Evolutionary conservation across 1,284 basidiomycete species (phyloP), one percentile per base, ranked within the genome.

Genomic region (Heterobasidion parviporum): DNA sequence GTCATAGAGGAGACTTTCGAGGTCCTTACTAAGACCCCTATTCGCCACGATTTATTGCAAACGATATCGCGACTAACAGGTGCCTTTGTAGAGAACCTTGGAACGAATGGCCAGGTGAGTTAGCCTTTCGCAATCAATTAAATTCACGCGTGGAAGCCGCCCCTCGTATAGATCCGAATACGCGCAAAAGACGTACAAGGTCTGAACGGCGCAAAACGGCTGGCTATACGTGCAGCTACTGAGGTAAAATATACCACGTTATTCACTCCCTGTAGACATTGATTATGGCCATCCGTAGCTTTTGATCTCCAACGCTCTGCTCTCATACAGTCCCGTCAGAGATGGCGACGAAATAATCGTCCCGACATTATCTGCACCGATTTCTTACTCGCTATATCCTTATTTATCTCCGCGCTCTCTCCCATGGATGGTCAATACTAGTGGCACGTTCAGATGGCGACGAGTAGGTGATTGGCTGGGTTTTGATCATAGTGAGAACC

Each of bases 1-100:
- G 77, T 87, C 43, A 65, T 72, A 36, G 72, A 79, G 57, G 77
- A 82, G 46, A 69, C 65, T 16, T 70, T 80, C 48, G 67, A 73
- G 54, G 67, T 85, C 20, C 82, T 81, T n/a, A 69, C 73, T 1
- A 63, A 69, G 45, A 64, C 63, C 53, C 68, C 70, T 10, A 64
- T 86, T 32, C 70, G 68, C 1, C 60, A 67, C 7, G 75, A 79
- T 59, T 62, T 81, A 12, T 61, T 85, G 6, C 81, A 83, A 59
- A 76, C 75, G 32, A 79, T 89, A 60, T 89, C 87, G n/a, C 80
- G 85, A 56, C 57, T 81, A 34, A 76, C 84, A 10, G 79, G 78
- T 52, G 87, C 83, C 1, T 82, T 82, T 60, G 67, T 82, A 10
- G 81, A 85, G 62, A 77, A 76, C 56, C 64, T 75, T 35, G 75